phyloP scores from a whole-genome alignment of 495 filamentous ascomycete genomes.

The Sordaria brevicollis region DNA sequence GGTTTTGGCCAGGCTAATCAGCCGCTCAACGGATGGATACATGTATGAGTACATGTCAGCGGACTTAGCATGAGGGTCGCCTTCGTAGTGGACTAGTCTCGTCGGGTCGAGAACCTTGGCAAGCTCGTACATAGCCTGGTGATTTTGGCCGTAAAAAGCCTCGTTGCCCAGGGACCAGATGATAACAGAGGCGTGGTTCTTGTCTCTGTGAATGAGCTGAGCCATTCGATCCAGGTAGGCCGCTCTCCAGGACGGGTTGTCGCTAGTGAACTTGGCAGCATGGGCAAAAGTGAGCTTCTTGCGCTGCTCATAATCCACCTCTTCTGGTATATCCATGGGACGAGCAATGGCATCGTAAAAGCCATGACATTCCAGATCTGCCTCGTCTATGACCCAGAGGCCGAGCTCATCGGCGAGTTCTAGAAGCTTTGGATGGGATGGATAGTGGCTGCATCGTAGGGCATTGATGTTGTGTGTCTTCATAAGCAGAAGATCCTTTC shows the following conservation, averaged over 20 bases:
- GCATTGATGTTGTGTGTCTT: slow-evolving; percentile 59
- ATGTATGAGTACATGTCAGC: slow-evolving; percentile 59
- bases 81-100: slow-evolving; percentile 57
- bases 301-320: slow-evolving; percentile 41
- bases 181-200: slow-evolving; percentile 54
- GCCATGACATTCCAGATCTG: slow-evolving; percentile 62
- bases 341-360: slow-evolving; percentile 44
- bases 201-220: slow-evolving; percentile 55
- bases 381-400: slow-evolving; percentile 61
- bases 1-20: slow-evolving; percentile 35
- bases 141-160: slow-evolving; percentile 56
- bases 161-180: slow-evolving; percentile 67
- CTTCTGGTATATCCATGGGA: slow-evolving; percentile 33
- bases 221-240: slow-evolving; percentile 56
- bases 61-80: slow-evolving; percentile 44
- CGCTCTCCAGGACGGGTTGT: slow-evolving; percentile 52
- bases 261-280: slow-evolving; percentile 47
- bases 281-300: slow-evolving; percentile 39
- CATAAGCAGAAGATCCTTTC: slow-evolving; percentile 51
- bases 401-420: slow-evolving; percentile 59
- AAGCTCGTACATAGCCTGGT: slow-evolving; percentile 52
- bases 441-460: slow-evolving; percentile 52
- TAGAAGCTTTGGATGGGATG: slow-evolving; percentile 45
- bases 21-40: slow-evolving; percentile 46
- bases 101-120: slow-evolving; percentile 45